These are phyloP conservation scores for Kwoniella sp. DNA, from an alignment of 768 basidiomycete genomes.

Conservation along the genomic window DNA sequence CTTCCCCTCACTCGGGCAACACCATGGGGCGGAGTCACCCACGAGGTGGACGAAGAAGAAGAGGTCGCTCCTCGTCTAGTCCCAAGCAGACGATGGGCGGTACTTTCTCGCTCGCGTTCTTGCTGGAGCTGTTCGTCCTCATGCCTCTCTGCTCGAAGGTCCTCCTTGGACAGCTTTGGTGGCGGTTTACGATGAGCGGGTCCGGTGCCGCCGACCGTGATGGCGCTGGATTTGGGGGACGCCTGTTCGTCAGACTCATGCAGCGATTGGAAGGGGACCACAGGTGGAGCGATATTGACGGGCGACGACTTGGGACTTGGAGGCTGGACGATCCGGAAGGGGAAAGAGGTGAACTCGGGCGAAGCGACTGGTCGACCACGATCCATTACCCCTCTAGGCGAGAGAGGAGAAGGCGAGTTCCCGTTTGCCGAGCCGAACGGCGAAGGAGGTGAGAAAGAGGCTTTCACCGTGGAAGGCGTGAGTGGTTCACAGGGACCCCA, in stretches of 20 bases:
- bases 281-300: background rate
- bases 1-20: background rate
- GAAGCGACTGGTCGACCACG: constrained; percentile 40
- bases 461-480: constrained; percentile 9
- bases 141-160: constrained; percentile 4
- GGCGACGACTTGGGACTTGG: constrained; percentile 19
- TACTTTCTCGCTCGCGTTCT: constrained; percentile 1
- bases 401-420: background rate
- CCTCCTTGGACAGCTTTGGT: constrained; percentile 14
- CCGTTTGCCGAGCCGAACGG: background rate
- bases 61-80: background rate
- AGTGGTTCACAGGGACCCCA: background rate
- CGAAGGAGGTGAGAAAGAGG: constrained; percentile 2
- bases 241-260: background rate
- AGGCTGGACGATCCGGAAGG: constrained; percentile 13
- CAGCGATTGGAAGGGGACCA: background rate
- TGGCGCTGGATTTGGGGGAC: background rate
- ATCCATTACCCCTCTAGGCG: constrained; percentile 31
- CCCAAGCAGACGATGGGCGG: background rate
- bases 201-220: background rate
- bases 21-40: constrained; percentile 4
- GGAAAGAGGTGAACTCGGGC: constrained; percentile 31
- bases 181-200: constrained; percentile 1
- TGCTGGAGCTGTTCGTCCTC: constrained; percentile 2
- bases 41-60: background rate